Evolutionary conservation across 352 stramenopile genomes (phyloP).

Genomic region (Phytopythium boreale): DNA sequence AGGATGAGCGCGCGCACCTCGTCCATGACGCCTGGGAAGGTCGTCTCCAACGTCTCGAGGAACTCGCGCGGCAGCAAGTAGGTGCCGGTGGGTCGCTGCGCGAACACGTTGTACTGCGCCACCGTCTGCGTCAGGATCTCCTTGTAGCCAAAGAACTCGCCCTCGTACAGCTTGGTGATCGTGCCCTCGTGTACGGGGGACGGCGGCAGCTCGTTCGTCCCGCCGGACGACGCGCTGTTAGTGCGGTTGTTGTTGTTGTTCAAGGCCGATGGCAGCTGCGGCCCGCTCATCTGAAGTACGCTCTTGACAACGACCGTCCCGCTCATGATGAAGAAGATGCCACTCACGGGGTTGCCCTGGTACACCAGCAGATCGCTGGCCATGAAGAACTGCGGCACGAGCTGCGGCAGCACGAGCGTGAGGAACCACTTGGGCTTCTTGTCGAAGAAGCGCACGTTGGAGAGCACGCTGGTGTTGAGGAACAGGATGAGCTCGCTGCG

Average conservation of each 20-base stretch:
- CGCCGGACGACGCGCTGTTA: conserved; percentile 14
- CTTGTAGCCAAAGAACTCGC: conserved; percentile 80
- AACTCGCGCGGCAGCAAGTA: conserved; percentile 65
- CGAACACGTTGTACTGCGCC: conserved; percentile 71
- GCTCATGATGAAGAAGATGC: conserved; percentile 77
- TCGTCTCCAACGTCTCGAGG: conserved; percentile 43
- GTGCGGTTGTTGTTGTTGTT: neutral
- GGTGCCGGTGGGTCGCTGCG: conserved; percentile 48
- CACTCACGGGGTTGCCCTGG: conserved; percentile 60
- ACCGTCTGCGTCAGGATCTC: conserved; percentile 55
- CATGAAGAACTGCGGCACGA: conserved; percentile 70
- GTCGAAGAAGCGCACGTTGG: conserved; percentile 76
- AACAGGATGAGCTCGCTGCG: conserved; percentile 65
- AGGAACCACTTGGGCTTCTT: conserved; percentile 87
- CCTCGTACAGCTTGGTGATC: conserved; percentile 68
- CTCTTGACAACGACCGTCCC: conserved; percentile 52
- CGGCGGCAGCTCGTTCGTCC: neutral
- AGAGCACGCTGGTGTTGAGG: conserved; percentile 52
- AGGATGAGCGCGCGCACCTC: conserved; percentile 70
- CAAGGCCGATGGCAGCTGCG: neutral
- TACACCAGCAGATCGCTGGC: conserved; percentile 71
- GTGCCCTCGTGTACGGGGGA: conserved; percentile 16
- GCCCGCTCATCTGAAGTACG: conserved; percentile 10
- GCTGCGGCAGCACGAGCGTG: conserved; percentile 55
- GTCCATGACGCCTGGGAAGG: conserved; percentile 60